phyloP scores from a whole-genome alignment of 257 asterid species.

The Scutellaria baicalensis region DNA sequence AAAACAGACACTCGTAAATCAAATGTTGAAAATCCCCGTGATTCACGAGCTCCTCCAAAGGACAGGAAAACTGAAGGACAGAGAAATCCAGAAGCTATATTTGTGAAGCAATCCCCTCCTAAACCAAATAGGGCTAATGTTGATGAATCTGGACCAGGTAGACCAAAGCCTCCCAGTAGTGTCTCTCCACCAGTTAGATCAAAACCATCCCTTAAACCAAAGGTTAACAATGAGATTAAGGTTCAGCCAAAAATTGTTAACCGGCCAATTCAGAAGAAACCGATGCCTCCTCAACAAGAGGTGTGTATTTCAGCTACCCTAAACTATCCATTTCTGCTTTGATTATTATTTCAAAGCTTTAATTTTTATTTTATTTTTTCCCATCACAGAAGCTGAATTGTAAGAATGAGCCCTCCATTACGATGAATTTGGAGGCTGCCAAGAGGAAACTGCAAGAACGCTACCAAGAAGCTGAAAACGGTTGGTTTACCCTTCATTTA shows the following conservation, averaged over 20 bases:
- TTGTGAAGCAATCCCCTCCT: slow-evolving; percentile 36
- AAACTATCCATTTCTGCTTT: neutral
- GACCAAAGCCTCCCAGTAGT: slow-evolving; percentile 36
- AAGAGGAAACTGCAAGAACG: slow-evolving; percentile 95
- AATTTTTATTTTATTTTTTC: neutral
- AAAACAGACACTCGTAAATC: slow-evolving; percentile 21
- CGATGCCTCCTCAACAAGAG: slow-evolving; percentile 38
- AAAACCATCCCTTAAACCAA: slow-evolving; percentile 36
- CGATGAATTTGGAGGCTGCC: slow-evolving; percentile 59
- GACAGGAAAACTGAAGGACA: slow-evolving; percentile 34
- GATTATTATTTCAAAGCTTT: neutral
- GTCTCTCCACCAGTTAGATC: slow-evolving; percentile 47
- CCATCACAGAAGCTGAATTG: slow-evolving; percentile 29
- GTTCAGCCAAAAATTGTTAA: slow-evolving; percentile 38
- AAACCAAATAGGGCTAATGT: slow-evolving; percentile 39
- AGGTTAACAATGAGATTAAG: slow-evolving; percentile 25
- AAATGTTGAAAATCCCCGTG: slow-evolving; percentile 23
- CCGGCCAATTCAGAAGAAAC: slow-evolving; percentile 40
- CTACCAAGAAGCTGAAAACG: slow-evolving; percentile 84
- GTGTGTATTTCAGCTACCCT: slow-evolving; percentile 22
- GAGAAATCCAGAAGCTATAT: slow-evolving; percentile 33
- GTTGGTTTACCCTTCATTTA: slow-evolving; percentile 32
- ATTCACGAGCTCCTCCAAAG: slow-evolving; percentile 23
- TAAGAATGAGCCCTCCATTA: slow-evolving; percentile 40
- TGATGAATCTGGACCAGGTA: slow-evolving; percentile 36